These are phyloP conservation scores for Pneumocystis wakefieldiae DNA, from an alignment of 1,139 yeast genomes.

Conservation along the genomic window DNA sequence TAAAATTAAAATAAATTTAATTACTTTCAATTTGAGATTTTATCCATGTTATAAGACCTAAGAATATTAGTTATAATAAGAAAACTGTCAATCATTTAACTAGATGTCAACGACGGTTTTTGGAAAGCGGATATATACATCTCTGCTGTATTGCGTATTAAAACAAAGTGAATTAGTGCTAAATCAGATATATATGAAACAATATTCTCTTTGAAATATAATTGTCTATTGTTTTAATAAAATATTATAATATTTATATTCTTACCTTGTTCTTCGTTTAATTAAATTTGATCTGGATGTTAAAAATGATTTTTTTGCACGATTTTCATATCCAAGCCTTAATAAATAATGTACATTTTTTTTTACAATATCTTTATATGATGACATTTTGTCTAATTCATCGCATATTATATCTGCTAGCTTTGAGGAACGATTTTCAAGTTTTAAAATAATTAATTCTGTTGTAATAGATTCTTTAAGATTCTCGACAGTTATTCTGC, in stretches of 20 bases:
- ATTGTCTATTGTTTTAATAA: conserved; percentile 31
- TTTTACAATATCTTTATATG: conserved; percentile 16
- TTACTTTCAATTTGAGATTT: conserved; percentile 39
- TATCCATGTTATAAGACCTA: conserved; percentile 51
- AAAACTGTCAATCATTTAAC: conserved; percentile 28
- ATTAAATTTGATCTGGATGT: conserved; percentile 34
- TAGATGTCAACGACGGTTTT: neutral
- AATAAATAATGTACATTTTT: conserved; percentile 28
- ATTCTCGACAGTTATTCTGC: conserved; percentile 19
- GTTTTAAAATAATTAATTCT: conserved; percentile 13
- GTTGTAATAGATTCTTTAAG: conserved; percentile 19
- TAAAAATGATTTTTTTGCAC: conserved; percentile 36
- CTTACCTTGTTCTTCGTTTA: conserved; percentile 5
- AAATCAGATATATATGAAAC: conserved; percentile 42
- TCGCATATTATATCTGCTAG: conserved; percentile 20
- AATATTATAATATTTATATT: neutral
- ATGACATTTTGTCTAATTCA: conserved; percentile 25
- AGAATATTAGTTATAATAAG: conserved; percentile 24
- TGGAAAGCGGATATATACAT: conserved; percentile 15
- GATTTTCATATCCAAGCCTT: conserved; percentile 30
- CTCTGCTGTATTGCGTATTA: conserved; percentile 35
- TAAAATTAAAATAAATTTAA: neutral
- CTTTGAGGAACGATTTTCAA: conserved; percentile 21
- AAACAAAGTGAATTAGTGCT: conserved; percentile 45
- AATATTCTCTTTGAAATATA: conserved; percentile 42